Evolutionary conservation across 106 monocot genomes (phyloP).

Genomic region (Acorus calamus): DNA sequence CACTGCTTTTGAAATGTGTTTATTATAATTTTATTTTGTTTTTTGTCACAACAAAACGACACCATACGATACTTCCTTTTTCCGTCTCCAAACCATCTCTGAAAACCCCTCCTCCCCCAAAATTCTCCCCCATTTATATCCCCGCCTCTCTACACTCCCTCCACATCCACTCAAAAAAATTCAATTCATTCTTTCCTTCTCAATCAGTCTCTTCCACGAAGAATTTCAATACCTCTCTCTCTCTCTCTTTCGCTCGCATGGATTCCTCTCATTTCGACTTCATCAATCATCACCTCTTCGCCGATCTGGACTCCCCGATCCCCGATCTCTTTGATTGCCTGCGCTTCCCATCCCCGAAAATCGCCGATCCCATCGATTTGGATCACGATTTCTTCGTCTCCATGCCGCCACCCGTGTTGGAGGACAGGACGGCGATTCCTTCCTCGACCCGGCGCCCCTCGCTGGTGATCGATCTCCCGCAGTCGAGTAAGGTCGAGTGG

Average conservation of each 20-base stretch:
- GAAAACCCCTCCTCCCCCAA: not conserved
- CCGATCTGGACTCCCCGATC: not conserved
- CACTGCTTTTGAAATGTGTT: too few relatives aligned
- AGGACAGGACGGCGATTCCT: too few relatives aligned
- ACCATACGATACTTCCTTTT: too few relatives aligned
- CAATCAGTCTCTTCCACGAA: not conserved
- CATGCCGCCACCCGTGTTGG: too few relatives aligned
- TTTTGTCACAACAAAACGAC: too few relatives aligned
- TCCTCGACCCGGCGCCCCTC: too few relatives aligned
- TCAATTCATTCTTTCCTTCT: not conserved
- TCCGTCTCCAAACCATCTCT: too few relatives aligned
- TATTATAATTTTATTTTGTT: too few relatives aligned
- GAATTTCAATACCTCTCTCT: not conserved
- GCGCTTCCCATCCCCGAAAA: too few relatives aligned
- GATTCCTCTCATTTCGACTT: not conserved
- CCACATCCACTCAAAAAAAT: not conserved
- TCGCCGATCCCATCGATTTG: too few relatives aligned
- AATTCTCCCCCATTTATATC: not conserved
- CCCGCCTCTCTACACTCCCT: not conserved
- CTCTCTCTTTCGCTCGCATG: slow-evolving; percentile 1
- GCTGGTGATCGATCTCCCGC: too few relatives aligned
- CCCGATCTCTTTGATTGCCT: not conserved
- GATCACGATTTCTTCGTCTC: too few relatives aligned
- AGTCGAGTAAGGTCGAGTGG: not conserved
- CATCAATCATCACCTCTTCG: slow-evolving; percentile 3